Evolutionary conservation across 345 rosid genomes (phyloP).

Genomic region (Dimocarpus longan): DNA sequence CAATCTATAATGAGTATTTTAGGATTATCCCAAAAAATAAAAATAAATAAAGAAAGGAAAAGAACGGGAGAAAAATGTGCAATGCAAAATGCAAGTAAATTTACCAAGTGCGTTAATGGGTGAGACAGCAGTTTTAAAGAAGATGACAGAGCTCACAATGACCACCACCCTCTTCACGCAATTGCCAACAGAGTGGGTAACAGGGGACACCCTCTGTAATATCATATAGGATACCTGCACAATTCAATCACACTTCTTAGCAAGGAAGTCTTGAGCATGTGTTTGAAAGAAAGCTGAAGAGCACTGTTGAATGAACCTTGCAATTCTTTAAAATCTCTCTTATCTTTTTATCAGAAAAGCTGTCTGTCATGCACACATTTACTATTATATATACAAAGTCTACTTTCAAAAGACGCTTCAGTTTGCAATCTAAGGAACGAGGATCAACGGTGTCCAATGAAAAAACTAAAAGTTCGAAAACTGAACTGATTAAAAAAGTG

Average conservation of each 20-base stretch:
- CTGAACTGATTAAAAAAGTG: too few relatives aligned
- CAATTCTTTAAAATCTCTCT: not conserved
- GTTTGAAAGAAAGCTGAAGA: not conserved
- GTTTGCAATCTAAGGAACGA: not conserved
- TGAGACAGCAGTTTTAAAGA: slow-evolving; percentile 86
- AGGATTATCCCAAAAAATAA: too few relatives aligned
- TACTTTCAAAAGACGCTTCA: not conserved
- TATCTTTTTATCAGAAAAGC: not conserved
- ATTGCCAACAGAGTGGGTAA: slow-evolving; percentile 96
- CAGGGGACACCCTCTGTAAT: slow-evolving; percentile 94
- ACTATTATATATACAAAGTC: not conserved
- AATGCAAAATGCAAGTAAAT: not conserved
- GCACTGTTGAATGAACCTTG: not conserved
- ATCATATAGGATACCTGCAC: slow-evolving; percentile 96
- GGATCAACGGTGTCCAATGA: too few relatives aligned
- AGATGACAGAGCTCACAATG: slow-evolving; percentile 95
- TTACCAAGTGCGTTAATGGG: slow-evolving; percentile 85
- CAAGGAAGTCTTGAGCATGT: not conserved
- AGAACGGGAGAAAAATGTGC: not conserved
- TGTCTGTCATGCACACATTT: not conserved
- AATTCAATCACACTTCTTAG: slow-evolving; percentile 6
- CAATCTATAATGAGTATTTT: too few relatives aligned
- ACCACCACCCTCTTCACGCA: slow-evolving; percentile 99
- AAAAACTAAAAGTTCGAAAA: too few relatives aligned
- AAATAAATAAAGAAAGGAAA: too few relatives aligned